These are phyloP conservation scores for Rhizodiscina lignyota DNA, from an alignment of 495 filamentous ascomycete species.

Conservation along the genomic window DNA sequence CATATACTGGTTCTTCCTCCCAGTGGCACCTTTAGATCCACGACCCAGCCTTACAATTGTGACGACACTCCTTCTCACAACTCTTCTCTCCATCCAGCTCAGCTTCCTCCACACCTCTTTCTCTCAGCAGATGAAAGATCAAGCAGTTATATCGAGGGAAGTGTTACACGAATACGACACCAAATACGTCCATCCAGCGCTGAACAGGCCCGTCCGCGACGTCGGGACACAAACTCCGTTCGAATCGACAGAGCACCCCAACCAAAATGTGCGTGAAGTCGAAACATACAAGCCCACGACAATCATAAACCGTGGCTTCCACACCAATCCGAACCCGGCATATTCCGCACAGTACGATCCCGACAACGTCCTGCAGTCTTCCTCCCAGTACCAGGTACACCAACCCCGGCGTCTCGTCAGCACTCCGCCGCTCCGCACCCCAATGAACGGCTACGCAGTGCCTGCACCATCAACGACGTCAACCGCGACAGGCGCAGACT, in stretches of 20 bases:
- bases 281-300: constrained; percentile 62
- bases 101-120: constrained; percentile 51
- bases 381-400: constrained; percentile 12
- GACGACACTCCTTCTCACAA: constrained; percentile 54
- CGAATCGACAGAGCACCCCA: constrained; percentile 9
- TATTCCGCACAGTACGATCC: constrained; percentile 68
- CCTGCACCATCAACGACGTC: constrained; percentile 12
- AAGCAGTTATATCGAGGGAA: constrained; percentile 68
- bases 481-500: constrained; percentile 20
- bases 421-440: constrained; percentile 11
- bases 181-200: constrained; percentile 84
- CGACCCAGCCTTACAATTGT: constrained; percentile 72
- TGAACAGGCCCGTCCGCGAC: constrained; percentile 66
- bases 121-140: constrained; percentile 72
- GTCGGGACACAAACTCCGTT: constrained; percentile 49
- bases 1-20: constrained; percentile 76
- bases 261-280: constrained; percentile 31
- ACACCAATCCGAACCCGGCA: constrained; percentile 74
- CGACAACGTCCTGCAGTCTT: constrained; percentile 24
- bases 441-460: constrained; percentile 17
- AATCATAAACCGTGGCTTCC: constrained; percentile 64
- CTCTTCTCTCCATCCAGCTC: constrained; percentile 64
- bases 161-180: constrained; percentile 91
- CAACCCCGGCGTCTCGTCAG: background rate
- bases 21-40: constrained; percentile 54